Evolutionary conservation across 768 basidiomycete genomes (phyloP).

Genomic region (Candolleomyces eurysporus): DNA sequence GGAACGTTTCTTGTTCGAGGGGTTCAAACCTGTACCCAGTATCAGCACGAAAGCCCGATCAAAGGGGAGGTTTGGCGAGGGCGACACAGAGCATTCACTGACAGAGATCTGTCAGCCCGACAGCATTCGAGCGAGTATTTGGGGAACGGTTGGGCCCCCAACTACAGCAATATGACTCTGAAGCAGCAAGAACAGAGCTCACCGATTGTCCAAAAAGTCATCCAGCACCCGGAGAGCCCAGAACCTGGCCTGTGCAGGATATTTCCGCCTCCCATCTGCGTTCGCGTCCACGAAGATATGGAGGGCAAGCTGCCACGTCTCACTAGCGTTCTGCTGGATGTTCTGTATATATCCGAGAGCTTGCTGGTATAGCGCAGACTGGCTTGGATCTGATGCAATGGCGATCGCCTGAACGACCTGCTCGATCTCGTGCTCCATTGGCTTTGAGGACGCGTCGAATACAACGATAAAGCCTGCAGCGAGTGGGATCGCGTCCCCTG

Average conservation of each 20-base stretch:
- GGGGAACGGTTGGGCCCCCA: not conserved
- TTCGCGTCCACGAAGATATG: slow-evolving; percentile 66
- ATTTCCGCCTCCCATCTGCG: slow-evolving; percentile 60
- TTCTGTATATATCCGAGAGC: slow-evolving; percentile 81
- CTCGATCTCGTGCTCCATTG: slow-evolving; percentile 75
- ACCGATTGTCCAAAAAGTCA: slow-evolving; percentile 82
- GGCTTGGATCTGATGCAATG: slow-evolving; percentile 81
- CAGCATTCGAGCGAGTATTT: not conserved
- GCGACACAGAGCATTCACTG: not conserved
- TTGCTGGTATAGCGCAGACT: slow-evolving; percentile 72
- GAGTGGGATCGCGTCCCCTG: not conserved
- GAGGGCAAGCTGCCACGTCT: slow-evolving; percentile 81
- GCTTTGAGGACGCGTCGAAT: slow-evolving; percentile 15
- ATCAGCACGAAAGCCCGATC: slow-evolving; percentile 7
- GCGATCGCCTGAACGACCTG: slow-evolving; percentile 81
- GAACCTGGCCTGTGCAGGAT: slow-evolving; percentile 72
- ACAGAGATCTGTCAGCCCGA: slow-evolving; percentile 6
- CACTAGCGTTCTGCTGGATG: slow-evolving; percentile 71
- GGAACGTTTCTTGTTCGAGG: slow-evolving; percentile 68
- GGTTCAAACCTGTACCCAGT: slow-evolving; percentile 51
- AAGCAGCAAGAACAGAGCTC: slow-evolving; percentile 29
- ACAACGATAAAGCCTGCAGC: not conserved
- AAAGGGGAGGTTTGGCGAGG: not conserved
- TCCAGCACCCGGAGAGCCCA: slow-evolving; percentile 79
- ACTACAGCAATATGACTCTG: not conserved